These are phyloP conservation scores for Alectoria sarmentosa DNA, from an alignment of 495 filamentous ascomycete genomes.

Conservation along the genomic window DNA sequence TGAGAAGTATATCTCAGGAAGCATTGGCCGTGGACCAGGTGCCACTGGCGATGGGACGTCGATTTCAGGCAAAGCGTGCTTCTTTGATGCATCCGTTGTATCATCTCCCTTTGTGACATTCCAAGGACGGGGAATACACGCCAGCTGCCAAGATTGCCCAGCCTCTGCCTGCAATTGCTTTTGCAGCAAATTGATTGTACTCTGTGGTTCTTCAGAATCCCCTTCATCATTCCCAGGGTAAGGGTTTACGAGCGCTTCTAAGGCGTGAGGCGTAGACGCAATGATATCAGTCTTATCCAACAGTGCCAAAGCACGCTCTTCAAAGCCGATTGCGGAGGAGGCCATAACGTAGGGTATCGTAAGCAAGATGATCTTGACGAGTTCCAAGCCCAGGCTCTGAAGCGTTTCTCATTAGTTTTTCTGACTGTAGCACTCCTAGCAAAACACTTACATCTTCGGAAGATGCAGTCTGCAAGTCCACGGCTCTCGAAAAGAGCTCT, in stretches of 20 bases:
- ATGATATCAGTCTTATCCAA: constrained; percentile 91
- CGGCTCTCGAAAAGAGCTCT: constrained; percentile 75
- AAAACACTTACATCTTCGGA: constrained; percentile 69
- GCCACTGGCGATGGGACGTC: constrained; percentile 65
- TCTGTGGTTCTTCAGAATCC: constrained; percentile 48
- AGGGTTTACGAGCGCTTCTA: constrained; percentile 78
- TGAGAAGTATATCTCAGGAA: constrained; percentile 91
- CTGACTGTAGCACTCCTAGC: not conserved
- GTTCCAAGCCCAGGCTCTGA: constrained; percentile 64
- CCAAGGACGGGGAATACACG: constrained; percentile 82
- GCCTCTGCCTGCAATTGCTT: constrained; percentile 72
- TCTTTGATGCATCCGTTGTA: constrained; percentile 42
- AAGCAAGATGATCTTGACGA: constrained; percentile 91
- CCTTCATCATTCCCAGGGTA: constrained; percentile 55
- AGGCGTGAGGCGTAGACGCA: constrained; percentile 69
- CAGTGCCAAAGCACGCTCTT: constrained; percentile 64
- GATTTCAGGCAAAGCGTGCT: constrained; percentile 70
- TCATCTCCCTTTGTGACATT: constrained; percentile 48
- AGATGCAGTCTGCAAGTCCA: constrained; percentile 82
- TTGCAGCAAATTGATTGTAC: constrained; percentile 78
- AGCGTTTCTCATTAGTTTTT: constrained; percentile 25
- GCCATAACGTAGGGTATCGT: constrained; percentile 88
- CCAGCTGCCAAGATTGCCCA: constrained; percentile 60
- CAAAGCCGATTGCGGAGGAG: constrained; percentile 55
- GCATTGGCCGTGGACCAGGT: constrained; percentile 65